phyloP scores from a whole-genome alignment of 805 yeast genomes.

The Zygosaccharomyces rouxii region DNA sequence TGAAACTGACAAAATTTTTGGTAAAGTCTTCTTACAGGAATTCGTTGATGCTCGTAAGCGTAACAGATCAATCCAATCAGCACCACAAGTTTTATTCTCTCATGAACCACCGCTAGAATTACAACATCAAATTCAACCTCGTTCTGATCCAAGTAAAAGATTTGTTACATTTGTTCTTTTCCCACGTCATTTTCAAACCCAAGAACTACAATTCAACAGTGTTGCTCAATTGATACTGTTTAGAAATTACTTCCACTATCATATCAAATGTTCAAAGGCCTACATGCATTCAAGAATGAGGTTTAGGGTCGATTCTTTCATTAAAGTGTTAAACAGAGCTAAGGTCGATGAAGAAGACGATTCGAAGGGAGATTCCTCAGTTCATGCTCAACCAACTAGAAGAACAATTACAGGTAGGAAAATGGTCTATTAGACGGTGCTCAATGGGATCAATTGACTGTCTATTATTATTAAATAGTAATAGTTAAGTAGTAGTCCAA shows the following conservation, averaged over 20 bases:
- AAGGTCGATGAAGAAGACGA: conserved; percentile 86
- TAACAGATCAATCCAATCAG: conserved; percentile 90
- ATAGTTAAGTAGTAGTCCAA: conserved; percentile 3
- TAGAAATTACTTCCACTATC: conserved; percentile 97
- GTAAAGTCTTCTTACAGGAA: conserved; percentile 86
- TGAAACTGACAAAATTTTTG: conserved; percentile 90
- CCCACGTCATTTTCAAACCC: conserved; percentile 83
- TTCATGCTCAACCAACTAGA: conserved; percentile 20
- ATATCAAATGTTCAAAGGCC: conserved; percentile 96
- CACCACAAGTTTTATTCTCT: conserved; percentile 94
- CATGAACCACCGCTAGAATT: conserved; percentile 94
- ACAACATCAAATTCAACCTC: conserved; percentile 38
- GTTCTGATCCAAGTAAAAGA: conserved; percentile 35
- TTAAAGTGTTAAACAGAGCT: conserved; percentile 94
- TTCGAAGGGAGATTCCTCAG: conserved; percentile 29
- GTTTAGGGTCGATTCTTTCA: conserved; percentile 86
- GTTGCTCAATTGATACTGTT: conserved; percentile 88
- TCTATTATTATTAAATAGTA: not conserved
- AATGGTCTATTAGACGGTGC: conserved; percentile 26
- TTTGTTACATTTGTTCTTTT: conserved; percentile 69
- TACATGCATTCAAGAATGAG: conserved; percentile 99
- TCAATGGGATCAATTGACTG: not conserved
- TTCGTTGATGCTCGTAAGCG: conserved; percentile 94
- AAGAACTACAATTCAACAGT: conserved; percentile 32
- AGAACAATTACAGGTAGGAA: conserved; percentile 36